A percentile compares a stretch with the other conserved stretches of the same genome.
Evolutionary conservation across 1,284 basidiomycete genomes (phyloP).

Genomic region (Schizophyllum commune): DNA sequence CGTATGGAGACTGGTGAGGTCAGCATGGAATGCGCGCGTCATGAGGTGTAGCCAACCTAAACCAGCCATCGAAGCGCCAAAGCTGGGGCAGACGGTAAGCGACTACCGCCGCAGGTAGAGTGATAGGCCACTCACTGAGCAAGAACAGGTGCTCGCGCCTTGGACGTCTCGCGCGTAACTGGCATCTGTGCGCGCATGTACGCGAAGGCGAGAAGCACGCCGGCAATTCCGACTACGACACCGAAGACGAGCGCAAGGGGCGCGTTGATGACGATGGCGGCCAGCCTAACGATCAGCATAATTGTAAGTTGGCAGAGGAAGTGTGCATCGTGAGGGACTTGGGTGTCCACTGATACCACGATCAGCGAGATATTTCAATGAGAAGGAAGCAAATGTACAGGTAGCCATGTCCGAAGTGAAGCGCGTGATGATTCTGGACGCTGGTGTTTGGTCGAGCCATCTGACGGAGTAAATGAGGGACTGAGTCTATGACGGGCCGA

Average conservation of each 20-base stretch:
- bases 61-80: slow-evolving; percentile 62
- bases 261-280: slow-evolving; percentile 33
- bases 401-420: slow-evolving; percentile 35
- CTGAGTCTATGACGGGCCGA: slow-evolving; percentile 9
- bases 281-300: slow-evolving; percentile 29
- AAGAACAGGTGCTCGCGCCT: slow-evolving; percentile 58
- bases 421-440: slow-evolving; percentile 38
- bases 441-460: slow-evolving; percentile 45
- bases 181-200: slow-evolving; percentile 70
- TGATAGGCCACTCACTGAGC: slow-evolving; percentile 30
- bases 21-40: not conserved
- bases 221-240: slow-evolving; percentile 15
- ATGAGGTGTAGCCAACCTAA: slow-evolving; percentile 19
- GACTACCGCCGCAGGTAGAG: slow-evolving; percentile 23
- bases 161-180: slow-evolving; percentile 72
- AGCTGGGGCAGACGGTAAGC: slow-evolving; percentile 14
- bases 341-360: slow-evolving; percentile 31
- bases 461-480: not conserved
- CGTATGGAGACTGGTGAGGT: slow-evolving; percentile 39
- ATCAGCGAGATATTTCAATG: slow-evolving; percentile 20
- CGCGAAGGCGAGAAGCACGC: slow-evolving; percentile 5
- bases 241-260: slow-evolving; percentile 30
- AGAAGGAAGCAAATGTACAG: slow-evolving; percentile 25
- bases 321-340: slow-evolving; percentile 25
- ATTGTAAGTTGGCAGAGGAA: slow-evolving; percentile 15